These are phyloP conservation scores for Zopfia rhizophila DNA, from an alignment of 2,329 filamentous ascomycete genomes.

Conservation along the genomic window DNA sequence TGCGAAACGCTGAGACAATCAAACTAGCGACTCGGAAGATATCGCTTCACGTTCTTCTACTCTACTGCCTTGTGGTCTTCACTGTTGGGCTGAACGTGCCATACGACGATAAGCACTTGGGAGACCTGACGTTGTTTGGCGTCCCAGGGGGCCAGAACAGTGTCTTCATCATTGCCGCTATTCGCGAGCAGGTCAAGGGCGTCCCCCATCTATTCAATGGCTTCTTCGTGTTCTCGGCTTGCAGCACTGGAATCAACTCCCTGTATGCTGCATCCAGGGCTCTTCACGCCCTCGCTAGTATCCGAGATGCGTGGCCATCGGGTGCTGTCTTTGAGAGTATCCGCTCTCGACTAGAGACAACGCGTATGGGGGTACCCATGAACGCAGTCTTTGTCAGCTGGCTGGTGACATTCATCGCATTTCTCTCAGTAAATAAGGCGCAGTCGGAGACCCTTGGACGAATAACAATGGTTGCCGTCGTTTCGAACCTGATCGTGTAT, in stretches of 20 bases:
- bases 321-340: conserved; percentile 32
- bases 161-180: conserved; percentile 50
- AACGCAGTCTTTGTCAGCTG: conserved; percentile 47
- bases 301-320: conserved; percentile 46
- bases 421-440: conserved; percentile 35
- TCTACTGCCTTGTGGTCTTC: conserved; percentile 22
- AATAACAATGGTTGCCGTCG: conserved; percentile 36
- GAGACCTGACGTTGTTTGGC: conserved; percentile 15
- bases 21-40: conserved; percentile 27
- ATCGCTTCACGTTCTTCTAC: conserved; percentile 17
- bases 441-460: conserved; percentile 35
- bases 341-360: conserved; percentile 39
- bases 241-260: conserved; percentile 50
- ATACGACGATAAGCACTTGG: conserved; percentile 36
- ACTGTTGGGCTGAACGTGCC: conserved; percentile 29
- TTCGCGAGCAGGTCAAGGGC: conserved; percentile 45
- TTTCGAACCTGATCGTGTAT: conserved; percentile 46
- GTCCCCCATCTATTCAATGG: conserved; percentile 54
- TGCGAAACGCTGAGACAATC: conserved; percentile 21
- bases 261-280: conserved; percentile 53
- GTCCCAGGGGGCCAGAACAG: conserved; percentile 39
- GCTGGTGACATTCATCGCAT: conserved; percentile 46
- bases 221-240: conserved; percentile 55
- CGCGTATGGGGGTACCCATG: conserved; percentile 45
- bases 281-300: conserved; percentile 53